A percentile compares a stretch with the other conserved stretches of the same genome.
phyloP scores from a whole-genome alignment of 148 eudicot species.

The Nepenthes mirabilis region DNA sequence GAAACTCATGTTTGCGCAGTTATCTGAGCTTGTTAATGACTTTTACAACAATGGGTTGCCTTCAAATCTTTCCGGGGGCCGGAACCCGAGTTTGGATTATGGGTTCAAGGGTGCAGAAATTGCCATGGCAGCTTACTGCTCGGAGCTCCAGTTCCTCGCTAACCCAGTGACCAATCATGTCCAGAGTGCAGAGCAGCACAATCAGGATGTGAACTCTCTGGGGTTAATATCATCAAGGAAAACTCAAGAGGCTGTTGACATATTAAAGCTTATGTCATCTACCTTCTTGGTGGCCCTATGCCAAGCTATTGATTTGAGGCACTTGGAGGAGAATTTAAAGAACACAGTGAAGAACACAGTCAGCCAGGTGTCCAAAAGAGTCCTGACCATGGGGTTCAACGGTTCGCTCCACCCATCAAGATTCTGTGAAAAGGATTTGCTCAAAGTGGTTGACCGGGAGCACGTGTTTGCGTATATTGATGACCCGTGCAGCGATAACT shows the following conservation, averaged over 20 bases:
- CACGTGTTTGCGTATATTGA: constrained; percentile 15
- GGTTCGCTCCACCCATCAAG: constrained; percentile 24
- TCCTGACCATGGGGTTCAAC: constrained; percentile 11
- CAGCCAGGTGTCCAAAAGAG: constrained; percentile 15
- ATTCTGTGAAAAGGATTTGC: constrained; percentile 20
- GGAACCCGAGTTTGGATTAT: constrained; percentile 24
- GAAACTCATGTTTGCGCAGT: constrained; percentile 21
- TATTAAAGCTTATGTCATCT: constrained; percentile 20
- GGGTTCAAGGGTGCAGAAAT: constrained; percentile 25
- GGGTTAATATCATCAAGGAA: constrained; percentile 23
- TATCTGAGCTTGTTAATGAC: constrained; percentile 25
- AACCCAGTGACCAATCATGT: constrained; percentile 25
- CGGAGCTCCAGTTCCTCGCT: constrained; percentile 18
- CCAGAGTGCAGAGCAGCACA: constrained; percentile 26
- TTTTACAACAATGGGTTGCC: constrained; percentile 27
- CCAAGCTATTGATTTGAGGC: constrained; percentile 27
- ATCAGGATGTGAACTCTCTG: constrained; percentile 28
- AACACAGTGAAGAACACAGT: constrained; percentile 15
- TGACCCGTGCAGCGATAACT: constrained; percentile 13
- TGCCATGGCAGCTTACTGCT: constrained; percentile 23
- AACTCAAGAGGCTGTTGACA: constrained; percentile 18
- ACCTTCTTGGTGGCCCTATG: constrained; percentile 19
- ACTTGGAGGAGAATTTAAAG: constrained; percentile 22
- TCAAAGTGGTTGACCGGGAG: constrained; percentile 18
- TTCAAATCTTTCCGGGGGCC: constrained; percentile 17